These are phyloP conservation scores for Rhodotorula graminis DNA, from an alignment of 768 basidiomycete genomes.

Conservation along the genomic window DNA sequence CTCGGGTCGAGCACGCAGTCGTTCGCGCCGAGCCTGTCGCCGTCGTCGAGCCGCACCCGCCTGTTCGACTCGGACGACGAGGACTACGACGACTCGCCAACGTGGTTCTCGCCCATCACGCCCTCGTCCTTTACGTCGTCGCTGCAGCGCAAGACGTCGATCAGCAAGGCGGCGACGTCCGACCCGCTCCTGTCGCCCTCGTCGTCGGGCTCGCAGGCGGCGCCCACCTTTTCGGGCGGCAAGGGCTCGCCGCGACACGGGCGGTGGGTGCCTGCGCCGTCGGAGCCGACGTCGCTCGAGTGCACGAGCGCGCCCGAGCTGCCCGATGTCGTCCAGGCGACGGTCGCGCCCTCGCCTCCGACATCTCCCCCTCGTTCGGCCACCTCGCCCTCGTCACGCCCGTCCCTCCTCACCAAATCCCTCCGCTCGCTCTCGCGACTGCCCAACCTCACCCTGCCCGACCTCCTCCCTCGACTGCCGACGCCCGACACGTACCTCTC, in stretches of 20 bases:
- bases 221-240: constrained; percentile 1
- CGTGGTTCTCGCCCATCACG: constrained; percentile 1
- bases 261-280: constrained; percentile 21
- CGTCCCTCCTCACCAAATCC: constrained; percentile 32
- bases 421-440: constrained; percentile 26
- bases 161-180: constrained; percentile 6
- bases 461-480: constrained; percentile 7
- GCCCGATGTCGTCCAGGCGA: background rate
- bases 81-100: background rate
- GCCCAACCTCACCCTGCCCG: constrained; percentile 18
- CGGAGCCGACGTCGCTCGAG: background rate
- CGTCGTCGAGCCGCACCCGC: background rate
- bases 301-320: background rate
- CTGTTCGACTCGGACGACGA: constrained; percentile 12
- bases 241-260: background rate
- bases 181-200: constrained; percentile 29
- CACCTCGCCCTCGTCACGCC: background rate
- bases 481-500: constrained; percentile 10
- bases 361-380: background rate
- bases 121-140: background rate
- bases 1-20: background rate
- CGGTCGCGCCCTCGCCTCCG: background rate
- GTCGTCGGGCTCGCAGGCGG: background rate
- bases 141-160: background rate
- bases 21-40: background rate